Percentiles rank a stretch among this genome's conserved stretches.
Evolutionary conservation across 2,329 filamentous ascomycete genomes (phyloP).

Genomic region (Passalora sequoiae): DNA sequence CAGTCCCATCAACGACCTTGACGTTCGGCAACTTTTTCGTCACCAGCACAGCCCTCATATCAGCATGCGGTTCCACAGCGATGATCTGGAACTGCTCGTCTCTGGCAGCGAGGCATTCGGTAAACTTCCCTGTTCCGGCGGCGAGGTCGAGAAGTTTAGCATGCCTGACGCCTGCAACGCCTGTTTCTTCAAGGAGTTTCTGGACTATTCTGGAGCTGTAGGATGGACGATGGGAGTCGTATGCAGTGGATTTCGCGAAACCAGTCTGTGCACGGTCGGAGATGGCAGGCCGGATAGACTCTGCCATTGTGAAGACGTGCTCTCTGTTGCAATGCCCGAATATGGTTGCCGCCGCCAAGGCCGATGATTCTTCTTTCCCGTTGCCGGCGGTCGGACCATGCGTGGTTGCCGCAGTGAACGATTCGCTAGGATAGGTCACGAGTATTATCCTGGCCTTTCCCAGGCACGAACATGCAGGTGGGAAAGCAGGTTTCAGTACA

Average conservation of each 20-base stretch:
- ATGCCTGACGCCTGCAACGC: slow-evolving; percentile 40
- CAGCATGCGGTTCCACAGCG: slow-evolving; percentile 59
- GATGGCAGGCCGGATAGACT: slow-evolving; percentile 5
- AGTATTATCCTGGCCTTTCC: too few species aligned
- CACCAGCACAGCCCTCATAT: slow-evolving; percentile 60
- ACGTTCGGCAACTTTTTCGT: slow-evolving; percentile 55
- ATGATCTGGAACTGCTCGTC: slow-evolving; percentile 57
- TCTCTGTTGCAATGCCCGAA: too few species aligned
- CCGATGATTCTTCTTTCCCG: too few species aligned
- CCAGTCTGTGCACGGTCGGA: slow-evolving; percentile 42
- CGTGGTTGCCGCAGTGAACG: too few species aligned
- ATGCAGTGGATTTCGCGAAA: slow-evolving; percentile 59
- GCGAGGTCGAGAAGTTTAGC: slow-evolving; percentile 59
- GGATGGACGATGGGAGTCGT: slow-evolving; percentile 64
- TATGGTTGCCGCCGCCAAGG: too few species aligned
- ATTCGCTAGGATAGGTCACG: too few species aligned
- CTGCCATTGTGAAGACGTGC: background rate
- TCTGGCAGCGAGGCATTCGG: slow-evolving; percentile 55
- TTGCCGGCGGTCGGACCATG: too few species aligned
- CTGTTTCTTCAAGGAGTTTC: slow-evolving; percentile 53
- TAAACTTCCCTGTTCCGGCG: slow-evolving; percentile 67
- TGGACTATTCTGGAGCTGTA: slow-evolving; percentile 58
- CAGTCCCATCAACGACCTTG: slow-evolving; percentile 53
- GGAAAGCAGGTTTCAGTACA: too few species aligned
- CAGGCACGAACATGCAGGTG: too few species aligned